Base-by-base conservation (phyloP, 805 yeast species). In the Yarrowia phangngaensis region DNA sequence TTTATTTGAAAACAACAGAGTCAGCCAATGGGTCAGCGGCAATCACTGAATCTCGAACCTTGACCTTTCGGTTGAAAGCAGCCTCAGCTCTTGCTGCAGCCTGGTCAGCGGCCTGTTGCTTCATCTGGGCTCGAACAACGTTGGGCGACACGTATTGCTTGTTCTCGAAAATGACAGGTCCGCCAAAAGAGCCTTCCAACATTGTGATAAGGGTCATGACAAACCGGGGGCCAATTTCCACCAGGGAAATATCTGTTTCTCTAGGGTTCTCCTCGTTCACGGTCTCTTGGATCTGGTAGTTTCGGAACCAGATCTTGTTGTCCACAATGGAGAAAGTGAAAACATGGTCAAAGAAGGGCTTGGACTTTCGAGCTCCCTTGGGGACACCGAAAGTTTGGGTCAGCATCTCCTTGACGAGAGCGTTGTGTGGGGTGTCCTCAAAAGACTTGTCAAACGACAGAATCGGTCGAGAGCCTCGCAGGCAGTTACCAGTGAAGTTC, bases 71-170 rank as follows among this genome's bases (percentile, higher is more conserved):
- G 56, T 82, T 80, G 53, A 76, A 69, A 6, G 95, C 85, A 52
- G 85, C 86, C 45, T 84, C 89, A 45, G 83, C 77, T 69, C 97
- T 80, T 28, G 78, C 66, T 56, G 73, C 75, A 33, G 96, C 95
- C 56, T 79, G 80, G 47, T 73, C 77, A 3, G 97, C 97, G 50
- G 83, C 80, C 62, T 83, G 77, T 58, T 81, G 84, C 64, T 79
- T 84, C 55, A 74, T 54, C 71, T 89, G 96, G 9, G 98, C 86
- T 72, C 98, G 84, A 29, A 83, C 90, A 53, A 84, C 79, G 73
- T 92, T 92, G 56, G 98, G 98, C 53, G 95, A 85, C 38, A 92
- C 95, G 67, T 85, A 92, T 68, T 90, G 92, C 72, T 86, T 89
- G 72, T 92, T 92, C 63, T 92, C 97, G 68, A 86, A 92, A 56